Conservation (phyloP, 2,329 filamentous ascomycete genomes). For the Penicillium sp. region DNA sequence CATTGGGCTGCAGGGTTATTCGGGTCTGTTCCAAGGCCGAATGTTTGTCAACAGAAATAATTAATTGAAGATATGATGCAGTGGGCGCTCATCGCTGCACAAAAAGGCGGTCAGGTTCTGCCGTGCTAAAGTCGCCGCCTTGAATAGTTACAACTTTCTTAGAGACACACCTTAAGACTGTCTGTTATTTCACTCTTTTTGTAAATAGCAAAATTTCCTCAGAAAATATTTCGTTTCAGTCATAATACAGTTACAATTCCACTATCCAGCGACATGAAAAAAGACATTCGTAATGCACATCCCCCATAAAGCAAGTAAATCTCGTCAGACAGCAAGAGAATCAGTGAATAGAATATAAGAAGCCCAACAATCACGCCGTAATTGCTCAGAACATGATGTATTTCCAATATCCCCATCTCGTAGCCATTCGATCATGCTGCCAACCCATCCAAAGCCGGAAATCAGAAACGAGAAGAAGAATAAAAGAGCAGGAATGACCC, state of each 20-base stretch:
- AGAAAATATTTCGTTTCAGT: not conserved
- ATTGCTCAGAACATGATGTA: constrained; percentile 9
- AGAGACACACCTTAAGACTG: not conserved
- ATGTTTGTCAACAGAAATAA: not conserved
- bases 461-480: constrained; percentile 14
- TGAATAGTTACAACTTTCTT: not conserved
- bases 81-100: not conserved
- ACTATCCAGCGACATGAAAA: not conserved
- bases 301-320: not conserved
- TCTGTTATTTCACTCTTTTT: not conserved
- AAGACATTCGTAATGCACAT: not conserved
- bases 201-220: not conserved
- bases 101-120: constrained; percentile 1
- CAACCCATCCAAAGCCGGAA: constrained; percentile 3
- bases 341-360: constrained; percentile 18
- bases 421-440: constrained; percentile 8
- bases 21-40: not conserved
- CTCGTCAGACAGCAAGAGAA: constrained; percentile 11
- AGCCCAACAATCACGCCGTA: constrained; percentile 7
- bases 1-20: not conserved
- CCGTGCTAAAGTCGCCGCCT: not conserved
- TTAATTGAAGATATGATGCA: constrained; percentile 6
- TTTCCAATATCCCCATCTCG: constrained; percentile 4
- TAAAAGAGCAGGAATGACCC: constrained; percentile 36
- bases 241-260: constrained; percentile 13